Percentiles rank a stretch among this genome's conserved stretches.
Conservation (phyloP, 371 early-diverging fungal genomes). For the Mucor piriformis region DNA sequence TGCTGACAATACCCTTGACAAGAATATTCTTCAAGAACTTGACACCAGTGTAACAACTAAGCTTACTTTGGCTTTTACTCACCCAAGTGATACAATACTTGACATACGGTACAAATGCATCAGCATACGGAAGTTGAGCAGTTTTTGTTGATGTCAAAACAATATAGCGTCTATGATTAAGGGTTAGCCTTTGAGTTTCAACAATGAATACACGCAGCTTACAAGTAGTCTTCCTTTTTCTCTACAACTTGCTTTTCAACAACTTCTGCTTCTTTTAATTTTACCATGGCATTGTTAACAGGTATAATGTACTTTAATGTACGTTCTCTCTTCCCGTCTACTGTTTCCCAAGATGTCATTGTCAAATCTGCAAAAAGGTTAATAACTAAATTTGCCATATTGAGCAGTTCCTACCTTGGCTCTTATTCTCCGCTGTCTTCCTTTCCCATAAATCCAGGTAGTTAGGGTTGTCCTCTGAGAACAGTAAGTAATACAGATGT, state of each 20-base stretch:
- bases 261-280: constrained; percentile 54
- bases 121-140: constrained; percentile 60
- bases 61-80: constrained; percentile 42
- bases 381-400: not conserved
- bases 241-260: constrained; percentile 55
- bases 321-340: constrained; percentile 42
- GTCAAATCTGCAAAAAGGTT: constrained; percentile 30
- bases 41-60: constrained; percentile 56
- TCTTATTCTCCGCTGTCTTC: constrained; percentile 48
- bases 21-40: constrained; percentile 59
- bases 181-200: constrained; percentile 11
- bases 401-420: constrained; percentile 32
- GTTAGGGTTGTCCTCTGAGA: constrained; percentile 37
- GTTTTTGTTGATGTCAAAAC: constrained; percentile 51
- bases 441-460: constrained; percentile 49
- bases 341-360: constrained; percentile 46
- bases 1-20: constrained; percentile 55
- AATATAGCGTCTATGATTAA: constrained; percentile 38
- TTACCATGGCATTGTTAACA: constrained; percentile 57
- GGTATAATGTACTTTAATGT: constrained; percentile 54
- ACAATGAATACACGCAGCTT: constrained; percentile 3
- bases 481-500: constrained; percentile 60
- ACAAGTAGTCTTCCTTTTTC: constrained; percentile 57
- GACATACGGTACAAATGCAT: constrained; percentile 60
- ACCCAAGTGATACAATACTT: constrained; percentile 63